Evolutionary conservation across 352 stramenopile species (phyloP).

Genomic region (Aphanomyces astaci): DNA sequence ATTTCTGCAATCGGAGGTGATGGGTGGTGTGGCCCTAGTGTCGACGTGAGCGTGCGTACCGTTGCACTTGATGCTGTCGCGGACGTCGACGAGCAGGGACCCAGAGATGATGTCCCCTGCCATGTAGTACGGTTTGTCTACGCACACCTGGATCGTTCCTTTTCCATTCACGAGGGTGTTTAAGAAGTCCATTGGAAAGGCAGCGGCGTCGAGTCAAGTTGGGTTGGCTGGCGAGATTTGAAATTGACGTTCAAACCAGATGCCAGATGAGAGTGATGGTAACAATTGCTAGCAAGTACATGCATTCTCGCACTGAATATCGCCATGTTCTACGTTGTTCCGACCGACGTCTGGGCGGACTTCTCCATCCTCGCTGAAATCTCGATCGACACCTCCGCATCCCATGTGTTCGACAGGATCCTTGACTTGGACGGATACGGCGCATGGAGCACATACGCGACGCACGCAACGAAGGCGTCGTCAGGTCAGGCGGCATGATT

Average conservation of each 20-base stretch:
- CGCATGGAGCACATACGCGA: constrained; percentile 1
- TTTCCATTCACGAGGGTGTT: constrained; percentile 37
- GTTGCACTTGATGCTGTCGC: constrained; percentile 53
- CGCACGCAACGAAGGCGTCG: neutral
- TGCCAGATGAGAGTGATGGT: neutral
- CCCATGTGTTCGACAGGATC: neutral
- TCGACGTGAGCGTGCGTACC: constrained; percentile 28
- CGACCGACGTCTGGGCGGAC: neutral
- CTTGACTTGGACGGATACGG: neutral
- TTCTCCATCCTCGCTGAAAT: neutral
- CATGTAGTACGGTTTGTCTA: constrained; percentile 57
- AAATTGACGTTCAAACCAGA: neutral
- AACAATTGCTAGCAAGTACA: neutral
- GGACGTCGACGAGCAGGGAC: constrained; percentile 48
- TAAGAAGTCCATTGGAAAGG: neutral
- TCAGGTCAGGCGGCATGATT: neutral
- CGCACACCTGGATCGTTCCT: constrained; percentile 45
- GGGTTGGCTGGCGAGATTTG: neutral
- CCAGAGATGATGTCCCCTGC: constrained; percentile 53
- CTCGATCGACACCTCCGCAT: neutral
- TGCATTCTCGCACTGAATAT: neutral
- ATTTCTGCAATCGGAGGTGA: constrained; percentile 30
- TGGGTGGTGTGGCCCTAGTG: neutral
- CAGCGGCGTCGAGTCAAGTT: neutral
- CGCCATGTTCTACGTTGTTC: too few relatives aligned